Base-by-base conservation (phyloP, 2,329 filamentous ascomycete species). In the Neopestalotiopsis sp. region DNA sequence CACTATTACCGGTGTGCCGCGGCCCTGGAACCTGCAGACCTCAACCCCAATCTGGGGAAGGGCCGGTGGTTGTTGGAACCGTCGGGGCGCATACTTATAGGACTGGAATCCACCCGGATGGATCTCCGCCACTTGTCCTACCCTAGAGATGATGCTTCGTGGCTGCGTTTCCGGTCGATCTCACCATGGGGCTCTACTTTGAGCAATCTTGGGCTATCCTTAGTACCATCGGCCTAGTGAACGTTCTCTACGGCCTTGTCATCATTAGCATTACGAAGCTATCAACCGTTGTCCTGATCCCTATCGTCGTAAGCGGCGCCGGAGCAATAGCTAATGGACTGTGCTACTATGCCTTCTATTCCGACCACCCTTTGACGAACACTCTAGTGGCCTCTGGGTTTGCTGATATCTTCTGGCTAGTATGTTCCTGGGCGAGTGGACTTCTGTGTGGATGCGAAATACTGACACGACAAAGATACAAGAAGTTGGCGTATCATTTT, bases 131-230 rank as follows among this genome's bases (percentile, higher is more conserved):
- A 52, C 45, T 52, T 52, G 45, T 52, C 45, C 45, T 10, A 24
- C 17, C 45, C 10, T 17, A 52, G 4, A 17, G 3, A 52, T 4
- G n/a, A n/a, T 52, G 45, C 45, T 52, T 52, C 17, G 45, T 52
- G n/a, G n/a, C 59, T 61, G 59, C n/a, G 4, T 34, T 14, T 62
- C 59, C 32, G n/a, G 7, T 38, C 10, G 17, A 62, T 4, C 32
- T 10, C 4, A 49, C 49, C 14, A 64, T 64, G 61, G 34, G 49
- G n/a, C 56, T 79, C 4, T 83, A 83, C 67, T 84, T 80, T 69
- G 82, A 84, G 74, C 74, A 80, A 68, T 80, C 81, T 74, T 84
- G 82, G 82, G 78, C 81, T 24, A 82, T 84, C 30, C 78, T 85
- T 67, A 84, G 81, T 73, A 81, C 80, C 57, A 79, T 84, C 69